Conservation (phyloP, 148 eudicot species). For the Silene uniflora region DNA sequence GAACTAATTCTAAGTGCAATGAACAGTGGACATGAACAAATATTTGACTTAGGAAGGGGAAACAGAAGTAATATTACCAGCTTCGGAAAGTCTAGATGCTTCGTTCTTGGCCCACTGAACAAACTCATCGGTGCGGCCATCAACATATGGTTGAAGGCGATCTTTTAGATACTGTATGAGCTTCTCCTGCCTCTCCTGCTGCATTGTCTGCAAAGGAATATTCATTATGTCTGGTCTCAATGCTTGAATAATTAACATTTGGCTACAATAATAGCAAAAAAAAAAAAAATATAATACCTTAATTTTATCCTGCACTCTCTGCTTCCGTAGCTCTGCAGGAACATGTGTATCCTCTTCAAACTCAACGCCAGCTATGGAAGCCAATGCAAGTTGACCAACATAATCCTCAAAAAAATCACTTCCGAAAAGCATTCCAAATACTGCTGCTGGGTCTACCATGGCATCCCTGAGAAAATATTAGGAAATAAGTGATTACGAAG, state of each 20-base stretch:
- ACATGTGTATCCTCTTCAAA: slow-evolving; percentile 48
- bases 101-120: slow-evolving; percentile 73
- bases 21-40: not conserved
- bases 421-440: slow-evolving; percentile 91
- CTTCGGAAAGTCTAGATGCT: slow-evolving; percentile 73
- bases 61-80: slow-evolving; percentile 47
- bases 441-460: slow-evolving; percentile 87
- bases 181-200: slow-evolving; percentile 76
- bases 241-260: not conserved
- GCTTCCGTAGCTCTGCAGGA: slow-evolving; percentile 53
- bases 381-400: slow-evolving; percentile 79
- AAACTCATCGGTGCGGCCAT: slow-evolving; percentile 59
- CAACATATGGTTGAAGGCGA: slow-evolving; percentile 72
- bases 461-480: slow-evolving; percentile 46
- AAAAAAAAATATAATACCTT: slow-evolving; percentile 42
- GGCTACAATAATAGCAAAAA: not conserved
- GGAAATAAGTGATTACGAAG: not conserved
- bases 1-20: not conserved
- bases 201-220: slow-evolving; percentile 46
- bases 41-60: not conserved
- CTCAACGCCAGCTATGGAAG: slow-evolving; percentile 59
- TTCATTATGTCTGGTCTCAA: slow-evolving; percentile 17
- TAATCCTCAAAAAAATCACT: slow-evolving; percentile 88
- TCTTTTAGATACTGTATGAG: slow-evolving; percentile 55
- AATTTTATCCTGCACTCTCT: slow-evolving; percentile 65